Percentiles rank a stretch among this genome's conserved stretches.
Conservation (phyloP, 331 rosid genomes). For the Malus hybrid region DNA sequence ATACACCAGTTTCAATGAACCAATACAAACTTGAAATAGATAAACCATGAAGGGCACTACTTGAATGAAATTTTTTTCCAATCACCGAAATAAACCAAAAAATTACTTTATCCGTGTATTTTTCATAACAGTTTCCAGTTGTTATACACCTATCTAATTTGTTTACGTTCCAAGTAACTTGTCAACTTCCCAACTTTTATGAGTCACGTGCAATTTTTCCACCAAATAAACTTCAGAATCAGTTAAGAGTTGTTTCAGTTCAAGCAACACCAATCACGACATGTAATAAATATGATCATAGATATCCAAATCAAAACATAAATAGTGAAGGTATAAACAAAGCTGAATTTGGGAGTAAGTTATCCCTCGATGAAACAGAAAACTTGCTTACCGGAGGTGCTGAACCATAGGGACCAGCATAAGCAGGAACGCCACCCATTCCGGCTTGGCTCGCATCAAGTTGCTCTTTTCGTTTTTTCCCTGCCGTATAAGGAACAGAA, state of each 20-base stretch:
- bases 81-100: neutral
- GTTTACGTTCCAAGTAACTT: neutral
- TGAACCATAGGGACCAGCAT: slow-evolving; percentile 67
- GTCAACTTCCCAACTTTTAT: neutral
- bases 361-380: neutral
- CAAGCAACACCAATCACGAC: neutral
- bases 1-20: neutral
- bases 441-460: slow-evolving; percentile 81
- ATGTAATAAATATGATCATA: neutral
- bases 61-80: neutral
- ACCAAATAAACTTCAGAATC: neutral
- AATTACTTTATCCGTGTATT: neutral
- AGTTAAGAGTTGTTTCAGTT: neutral
- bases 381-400: slow-evolving; percentile 61
- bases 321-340: neutral
- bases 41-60: neutral
- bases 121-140: neutral
- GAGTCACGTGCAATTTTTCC: neutral
- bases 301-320: neutral
- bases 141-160: neutral
- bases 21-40: neutral
- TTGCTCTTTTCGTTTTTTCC: slow-evolving; percentile 86
- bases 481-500: slow-evolving; percentile 27
- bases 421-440: slow-evolving; percentile 65
- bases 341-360: neutral